phyloP scores from a whole-genome alignment of 2,329 filamentous ascomycete species.

The Plectosphaerella sp. region DNA sequence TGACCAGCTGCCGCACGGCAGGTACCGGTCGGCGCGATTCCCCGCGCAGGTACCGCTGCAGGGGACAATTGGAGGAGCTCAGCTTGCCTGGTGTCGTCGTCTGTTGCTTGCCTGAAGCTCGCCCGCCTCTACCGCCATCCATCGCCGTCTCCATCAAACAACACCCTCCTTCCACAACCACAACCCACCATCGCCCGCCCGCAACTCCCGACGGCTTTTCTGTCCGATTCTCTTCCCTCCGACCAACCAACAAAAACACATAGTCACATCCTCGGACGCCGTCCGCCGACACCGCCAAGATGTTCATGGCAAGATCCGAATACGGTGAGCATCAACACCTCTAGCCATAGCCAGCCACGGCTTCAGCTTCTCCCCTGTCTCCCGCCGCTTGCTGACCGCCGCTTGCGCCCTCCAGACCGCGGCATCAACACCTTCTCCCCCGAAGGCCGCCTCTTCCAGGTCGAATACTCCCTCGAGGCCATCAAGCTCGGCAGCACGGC shows the following conservation, averaged over 20 bases:
- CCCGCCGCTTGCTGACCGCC: too few species aligned
- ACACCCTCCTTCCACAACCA: constrained; percentile 7
- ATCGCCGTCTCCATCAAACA: not conserved
- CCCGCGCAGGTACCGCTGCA: not conserved
- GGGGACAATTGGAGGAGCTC: not conserved
- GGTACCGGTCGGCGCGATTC: not conserved
- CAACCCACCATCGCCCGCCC: not conserved
- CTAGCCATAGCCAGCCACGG: constrained; percentile 11
- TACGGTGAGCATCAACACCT: constrained; percentile 66
- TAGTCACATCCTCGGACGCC: not conserved
- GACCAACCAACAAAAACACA: not conserved
- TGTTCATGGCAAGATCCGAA: constrained; percentile 99
- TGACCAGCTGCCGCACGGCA: not conserved
- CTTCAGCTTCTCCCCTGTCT: constrained; percentile 5
- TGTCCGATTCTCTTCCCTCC: not conserved
- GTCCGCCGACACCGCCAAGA: constrained; percentile 51
- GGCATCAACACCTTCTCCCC: constrained; percentile 82
- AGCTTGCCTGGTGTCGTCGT: constrained; percentile 10
- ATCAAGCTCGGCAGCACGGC: constrained; percentile 99
- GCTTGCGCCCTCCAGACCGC: constrained; percentile 2
- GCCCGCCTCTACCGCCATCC: not conserved
- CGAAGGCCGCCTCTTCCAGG: constrained; percentile 98
- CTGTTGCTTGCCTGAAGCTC: constrained; percentile 9
- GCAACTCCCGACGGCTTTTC: not conserved
- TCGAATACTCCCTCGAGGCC: constrained; percentile 99